phyloP scores from a whole-genome alignment of 768 basidiomycete species.

The Hygrocybe punicea region DNA sequence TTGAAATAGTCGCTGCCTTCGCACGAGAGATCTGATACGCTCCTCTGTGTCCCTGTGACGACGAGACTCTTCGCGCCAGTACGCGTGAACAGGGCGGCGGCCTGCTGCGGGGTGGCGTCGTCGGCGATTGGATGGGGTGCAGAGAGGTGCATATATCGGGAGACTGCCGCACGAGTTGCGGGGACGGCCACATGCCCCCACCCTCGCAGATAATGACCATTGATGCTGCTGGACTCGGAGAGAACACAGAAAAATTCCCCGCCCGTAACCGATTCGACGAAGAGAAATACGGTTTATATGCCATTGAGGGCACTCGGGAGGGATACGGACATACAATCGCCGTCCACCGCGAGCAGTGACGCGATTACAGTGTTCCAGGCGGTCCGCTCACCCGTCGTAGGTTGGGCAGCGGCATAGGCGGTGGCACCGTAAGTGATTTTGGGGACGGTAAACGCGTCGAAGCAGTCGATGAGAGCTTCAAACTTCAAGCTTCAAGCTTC shows the following conservation, averaged over 20 bases:
- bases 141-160: slow-evolving; percentile 39
- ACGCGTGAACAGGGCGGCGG: slow-evolving; percentile 37
- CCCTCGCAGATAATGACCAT: slow-evolving; percentile 29
- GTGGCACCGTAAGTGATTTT: slow-evolving; percentile 25
- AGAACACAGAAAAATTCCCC: slow-evolving; percentile 33
- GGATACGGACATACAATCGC: slow-evolving; percentile 28
- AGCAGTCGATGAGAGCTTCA: slow-evolving; percentile 25
- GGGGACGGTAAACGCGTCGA: slow-evolving; percentile 33
- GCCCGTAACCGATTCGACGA: slow-evolving; percentile 17
- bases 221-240: slow-evolving; percentile 20
- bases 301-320: slow-evolving; percentile 28
- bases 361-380: slow-evolving; percentile 29
- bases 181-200: slow-evolving; percentile 39
- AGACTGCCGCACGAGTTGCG: slow-evolving; percentile 18
- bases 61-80: slow-evolving; percentile 42
- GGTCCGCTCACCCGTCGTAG: slow-evolving; percentile 21
- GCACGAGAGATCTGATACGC: slow-evolving; percentile 26
- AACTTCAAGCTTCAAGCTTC: no score
- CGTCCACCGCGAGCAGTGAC: slow-evolving; percentile 29
- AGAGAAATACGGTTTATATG: slow-evolving; percentile 28
- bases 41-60: slow-evolving; percentile 39
- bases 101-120: slow-evolving; percentile 38
- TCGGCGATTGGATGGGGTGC: slow-evolving; percentile 48
- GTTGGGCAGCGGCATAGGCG: slow-evolving; percentile 35
- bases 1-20: slow-evolving; percentile 30